Conservation (phyloP, 23 red algal genomes). For the Chondrus crispus region DNA sequence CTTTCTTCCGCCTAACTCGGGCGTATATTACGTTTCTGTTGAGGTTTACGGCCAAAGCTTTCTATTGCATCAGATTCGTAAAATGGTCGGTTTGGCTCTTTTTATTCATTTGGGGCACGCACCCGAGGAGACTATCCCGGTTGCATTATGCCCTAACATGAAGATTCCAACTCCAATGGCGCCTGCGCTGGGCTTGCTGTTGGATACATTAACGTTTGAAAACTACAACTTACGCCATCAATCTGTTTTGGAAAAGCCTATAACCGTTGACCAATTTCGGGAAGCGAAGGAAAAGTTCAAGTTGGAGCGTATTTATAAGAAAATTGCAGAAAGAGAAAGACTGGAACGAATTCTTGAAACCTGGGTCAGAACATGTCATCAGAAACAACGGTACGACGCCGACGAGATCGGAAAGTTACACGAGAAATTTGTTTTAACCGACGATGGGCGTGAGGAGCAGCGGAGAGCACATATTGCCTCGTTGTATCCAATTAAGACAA, state of each 20-base stretch:
- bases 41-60: constrained; percentile 87
- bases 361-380: constrained; percentile 32
- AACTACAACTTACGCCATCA: constrained; percentile 61
- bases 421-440: constrained; percentile 35
- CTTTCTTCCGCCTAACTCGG: constrained; percentile 23
- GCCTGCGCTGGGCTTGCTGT: constrained; percentile 69
- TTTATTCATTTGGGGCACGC: constrained; percentile 49
- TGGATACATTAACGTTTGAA: constrained; percentile 60
- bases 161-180: constrained; percentile 60
- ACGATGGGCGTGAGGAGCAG: constrained; percentile 29
- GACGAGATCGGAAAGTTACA: constrained; percentile 35
- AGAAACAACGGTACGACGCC: not conserved
- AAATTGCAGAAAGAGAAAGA: constrained; percentile 49
- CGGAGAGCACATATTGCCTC: constrained; percentile 45
- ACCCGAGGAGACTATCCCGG: constrained; percentile 39
- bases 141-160: constrained; percentile 49
- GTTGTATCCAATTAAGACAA: constrained; percentile 50
- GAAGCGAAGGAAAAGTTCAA: constrained; percentile 38
- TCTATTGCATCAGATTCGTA: constrained; percentile 92
- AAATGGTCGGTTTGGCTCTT: constrained; percentile 84
- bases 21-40: constrained; percentile 36
- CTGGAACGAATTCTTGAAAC: constrained; percentile 31
- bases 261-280: constrained; percentile 26
- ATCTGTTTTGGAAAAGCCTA: constrained; percentile 21
- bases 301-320: constrained; percentile 12